Evolutionary conservation across 2,329 filamentous ascomycete genomes (phyloP), one percentile per base, ranked within the genome.

Genomic region (Elsinoe arachidis): DNA sequence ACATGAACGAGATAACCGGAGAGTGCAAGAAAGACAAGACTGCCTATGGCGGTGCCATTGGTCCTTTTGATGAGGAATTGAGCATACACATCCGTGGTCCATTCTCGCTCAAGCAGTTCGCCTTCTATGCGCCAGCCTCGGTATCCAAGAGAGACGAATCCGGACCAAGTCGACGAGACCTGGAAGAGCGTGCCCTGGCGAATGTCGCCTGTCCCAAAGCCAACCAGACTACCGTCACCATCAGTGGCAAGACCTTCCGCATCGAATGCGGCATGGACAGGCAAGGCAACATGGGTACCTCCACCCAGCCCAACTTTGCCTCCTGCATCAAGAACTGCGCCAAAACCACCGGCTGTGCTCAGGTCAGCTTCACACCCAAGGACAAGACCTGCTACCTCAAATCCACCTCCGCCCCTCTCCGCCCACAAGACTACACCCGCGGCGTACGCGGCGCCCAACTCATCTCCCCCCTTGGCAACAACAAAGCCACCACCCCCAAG

Each of bases 251-350:
- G 55, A 51, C 30, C 14, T 57, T 57, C 37, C 19, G 37, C 11
- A 53, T 57, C 15, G 55, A 57, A 34, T 57, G 55, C 55, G 55
- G 44, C 5, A 56, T 56, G 54, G 43, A 56, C 43, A n/a, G 54
- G 26, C 54, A 56, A 44, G 54, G 54, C 34, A 54, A 58, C 33
- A 58, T 58, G 5, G 56, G 21, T n/a, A 17, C 21, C 2, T 51
- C 49, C 9, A 26, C 2, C 7, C 44, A 51, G 17, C 19, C 47
- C 33, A 60, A 17, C 23, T 58, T 60, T 21, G 23, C 47, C 41
- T 26, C 47, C 15, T 60, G 58, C 41, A 55, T 60, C 26, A 17
- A 60, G 15, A 49, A 60, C 11, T 60, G 58, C 34, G 51, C 47
- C 10, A 19, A n/a, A 10, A 60, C 58, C 6, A 46, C 49, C 15